Evolutionary conservation across 2,329 filamentous ascomycete species (phyloP), one percentile per base, ranked within the genome.

Genomic region (Aspergillus puulaauensis): DNA sequence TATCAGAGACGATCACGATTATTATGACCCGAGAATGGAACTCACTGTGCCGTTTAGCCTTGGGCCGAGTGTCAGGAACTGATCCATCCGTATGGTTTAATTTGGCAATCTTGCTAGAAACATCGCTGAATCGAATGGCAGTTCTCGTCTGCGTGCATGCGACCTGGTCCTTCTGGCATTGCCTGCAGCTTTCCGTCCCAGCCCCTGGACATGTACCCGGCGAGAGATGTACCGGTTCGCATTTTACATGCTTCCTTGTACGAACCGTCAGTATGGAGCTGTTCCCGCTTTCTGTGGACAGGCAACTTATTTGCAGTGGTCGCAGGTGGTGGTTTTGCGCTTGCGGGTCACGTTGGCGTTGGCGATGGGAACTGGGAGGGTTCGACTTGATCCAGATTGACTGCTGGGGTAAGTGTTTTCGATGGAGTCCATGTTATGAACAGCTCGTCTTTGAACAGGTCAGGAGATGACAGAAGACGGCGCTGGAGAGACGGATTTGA

Each of bases 241-340:
- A 54, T 47, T 24, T 39, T 17, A 37, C 33, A 17, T 54, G 51
- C 5, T 47, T 46, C 33, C 19, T 47, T 5, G 51, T 54, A 6
- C 5, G 6, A 2, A 5, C 19, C 5, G 14, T 27, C 15, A 46
- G 15, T 37, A 37, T n/a, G 4, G 7, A 24, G 4, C 4, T 17
- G 44, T 11, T 7, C 15, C 21, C 4, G 17, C 7, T 15, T 19
- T 12, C n/a, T n/a, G 3, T 15, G 21, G 23, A 3, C 6, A 11
- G 41, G 12, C 4, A 33, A 54, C 51, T 54, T 54, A 54, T 54
- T 23, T 54, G 51, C 51, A 54, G 11, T 39, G 19, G 15, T 54
- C 51, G 33, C 51, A 54, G 1, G 41, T 54, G 0, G 33, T 27
- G 12, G n/a, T 27, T 39, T 37, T 54, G 6, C 51, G 41, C n/a